Evolutionary conservation across 2,329 filamentous ascomycete species (phyloP).

Genomic region (Aspergillus sp.): DNA sequence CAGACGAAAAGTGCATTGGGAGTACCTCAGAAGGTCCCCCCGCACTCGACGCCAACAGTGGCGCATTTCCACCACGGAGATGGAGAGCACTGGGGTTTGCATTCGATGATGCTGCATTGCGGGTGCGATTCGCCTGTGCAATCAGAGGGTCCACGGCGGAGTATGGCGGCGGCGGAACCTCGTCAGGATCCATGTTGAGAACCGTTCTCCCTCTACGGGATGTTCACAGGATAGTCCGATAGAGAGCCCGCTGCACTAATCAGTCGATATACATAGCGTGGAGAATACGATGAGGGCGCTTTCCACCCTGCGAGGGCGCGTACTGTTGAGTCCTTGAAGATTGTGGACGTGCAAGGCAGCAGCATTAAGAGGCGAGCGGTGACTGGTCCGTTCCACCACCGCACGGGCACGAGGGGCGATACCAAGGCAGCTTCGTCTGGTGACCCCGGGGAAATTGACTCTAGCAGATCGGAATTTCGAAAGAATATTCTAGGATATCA

Average conservation of each 20-base stretch:
- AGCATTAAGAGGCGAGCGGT: slow-evolving; percentile 29
- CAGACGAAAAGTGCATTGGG: slow-evolving; percentile 41
- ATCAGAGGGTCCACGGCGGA: slow-evolving; percentile 45
- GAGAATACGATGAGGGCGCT: slow-evolving; percentile 10
- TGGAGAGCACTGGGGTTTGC: slow-evolving; percentile 21
- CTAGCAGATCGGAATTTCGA: not conserved
- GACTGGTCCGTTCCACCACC: slow-evolving; percentile 8
- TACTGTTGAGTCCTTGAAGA: not conserved
- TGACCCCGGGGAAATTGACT: not conserved
- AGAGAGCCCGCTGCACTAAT: slow-evolving; percentile 12
- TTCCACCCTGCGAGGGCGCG: not conserved
- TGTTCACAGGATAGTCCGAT: slow-evolving; percentile 1
- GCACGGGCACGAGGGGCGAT: not conserved
- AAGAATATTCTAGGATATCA: not conserved
- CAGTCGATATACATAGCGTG: slow-evolving; percentile 25
- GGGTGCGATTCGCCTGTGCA: slow-evolving; percentile 25
- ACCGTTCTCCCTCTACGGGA: not conserved
- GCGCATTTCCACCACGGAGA: slow-evolving; percentile 26
- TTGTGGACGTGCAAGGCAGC: slow-evolving; percentile 34
- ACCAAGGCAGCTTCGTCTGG: not conserved
- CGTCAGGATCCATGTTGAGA: slow-evolving; percentile 41
- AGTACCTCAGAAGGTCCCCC: slow-evolving; percentile 21
- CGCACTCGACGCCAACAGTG: slow-evolving; percentile 26
- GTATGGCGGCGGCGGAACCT: slow-evolving; percentile 49
- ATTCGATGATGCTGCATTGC: slow-evolving; percentile 24